Percentiles rank a stretch among this genome's conserved stretches.
phyloP scores from a whole-genome alignment of 1,284 basidiomycete species.

The Sporisorium graminicola region DNA sequence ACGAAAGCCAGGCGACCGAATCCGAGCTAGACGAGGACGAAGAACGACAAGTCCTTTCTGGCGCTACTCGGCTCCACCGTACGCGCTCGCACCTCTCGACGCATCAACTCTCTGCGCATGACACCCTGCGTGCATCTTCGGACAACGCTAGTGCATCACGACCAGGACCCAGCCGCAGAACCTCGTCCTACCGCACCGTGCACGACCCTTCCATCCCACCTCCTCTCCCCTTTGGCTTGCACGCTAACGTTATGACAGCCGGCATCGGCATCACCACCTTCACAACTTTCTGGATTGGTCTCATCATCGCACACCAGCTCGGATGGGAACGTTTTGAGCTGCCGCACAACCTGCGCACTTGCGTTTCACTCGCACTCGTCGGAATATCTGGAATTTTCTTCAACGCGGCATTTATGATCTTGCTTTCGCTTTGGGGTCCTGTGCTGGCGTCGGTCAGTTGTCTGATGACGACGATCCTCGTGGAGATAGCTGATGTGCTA shows the following conservation, averaged over 20 bases:
- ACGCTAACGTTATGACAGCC: constrained; percentile 67
- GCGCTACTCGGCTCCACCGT: constrained; percentile 48
- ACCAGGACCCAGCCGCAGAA: constrained; percentile 21
- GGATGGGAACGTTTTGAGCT: constrained; percentile 63
- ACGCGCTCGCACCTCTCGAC: constrained; percentile 46
- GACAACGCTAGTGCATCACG: neutral
- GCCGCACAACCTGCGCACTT: constrained; percentile 52
- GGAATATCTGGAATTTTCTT: constrained; percentile 65
- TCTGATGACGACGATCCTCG: constrained; percentile 65
- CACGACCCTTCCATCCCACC: constrained; percentile 54
- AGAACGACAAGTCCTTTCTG: constrained; percentile 47
- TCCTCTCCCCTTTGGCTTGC: constrained; percentile 66
- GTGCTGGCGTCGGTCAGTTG: constrained; percentile 67
- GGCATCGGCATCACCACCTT: constrained; percentile 65
- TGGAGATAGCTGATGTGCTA: constrained; percentile 59
- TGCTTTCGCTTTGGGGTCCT: constrained; percentile 67
- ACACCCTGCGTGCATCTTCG: constrained; percentile 2
- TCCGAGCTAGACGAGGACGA: constrained; percentile 56
- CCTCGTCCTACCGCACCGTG: constrained; percentile 31
- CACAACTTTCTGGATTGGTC: constrained; percentile 58
- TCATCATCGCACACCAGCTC: constrained; percentile 52
- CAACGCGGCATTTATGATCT: constrained; percentile 65
- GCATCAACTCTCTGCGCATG: constrained; percentile 16
- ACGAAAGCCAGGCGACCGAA: constrained; percentile 46
- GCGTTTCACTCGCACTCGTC: constrained; percentile 46